Base-by-base conservation (phyloP, 2,329 filamentous ascomycete species). In the Calcarisporium arbuscula region DNA sequence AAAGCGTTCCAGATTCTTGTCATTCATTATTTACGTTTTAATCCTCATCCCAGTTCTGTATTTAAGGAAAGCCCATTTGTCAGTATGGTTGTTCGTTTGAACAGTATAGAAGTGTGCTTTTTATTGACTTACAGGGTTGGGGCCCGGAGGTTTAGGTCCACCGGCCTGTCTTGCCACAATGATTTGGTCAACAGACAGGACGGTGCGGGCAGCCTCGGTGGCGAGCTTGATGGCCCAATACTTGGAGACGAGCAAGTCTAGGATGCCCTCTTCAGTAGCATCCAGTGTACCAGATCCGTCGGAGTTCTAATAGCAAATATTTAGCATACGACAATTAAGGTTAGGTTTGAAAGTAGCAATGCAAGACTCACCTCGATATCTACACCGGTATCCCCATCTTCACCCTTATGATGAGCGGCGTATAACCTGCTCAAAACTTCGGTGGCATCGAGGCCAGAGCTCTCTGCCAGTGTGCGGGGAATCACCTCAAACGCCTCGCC, bases 401-500 rank as follows among this genome's bases (percentile, higher is more conserved):
- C 83, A 50, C 83, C 82, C 60, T 95, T 79, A 65, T 88, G 82
- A 64, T 98, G 92, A 33, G 90, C 87, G 19, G 89, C 88, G 62
- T 96, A 98, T 41, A 98, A 70, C 53, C 82, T 81, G 53, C 88
- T 92, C 39, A 98, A 71, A 34, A 95, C 83, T 63, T 96, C 92
- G n/a, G 92, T 98, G 38, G 92, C 92, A 57, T 98, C 92, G 16
- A 98, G 74, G 46, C 92, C 92, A 28, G 89, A 90, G 49, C 86
- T 94, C 66, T 98, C 92, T 32, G 94, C 92, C 37, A 98, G 72
- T 12, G 87, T 94, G 47, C 92, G 82, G 15, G 92, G 90, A 34
- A 98, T 82, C 32, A 98, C 90, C 68, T 98, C 92, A 51, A 98
- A 98, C 8, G 92, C 90, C 66, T 98, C 90, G 34, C 85, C 92